Percentiles rank a stretch among this genome's conserved stretches.
Evolutionary conservation across 2,329 filamentous ascomycete genomes (phyloP).

Genomic region (Dryadomyces quercivorus): DNA sequence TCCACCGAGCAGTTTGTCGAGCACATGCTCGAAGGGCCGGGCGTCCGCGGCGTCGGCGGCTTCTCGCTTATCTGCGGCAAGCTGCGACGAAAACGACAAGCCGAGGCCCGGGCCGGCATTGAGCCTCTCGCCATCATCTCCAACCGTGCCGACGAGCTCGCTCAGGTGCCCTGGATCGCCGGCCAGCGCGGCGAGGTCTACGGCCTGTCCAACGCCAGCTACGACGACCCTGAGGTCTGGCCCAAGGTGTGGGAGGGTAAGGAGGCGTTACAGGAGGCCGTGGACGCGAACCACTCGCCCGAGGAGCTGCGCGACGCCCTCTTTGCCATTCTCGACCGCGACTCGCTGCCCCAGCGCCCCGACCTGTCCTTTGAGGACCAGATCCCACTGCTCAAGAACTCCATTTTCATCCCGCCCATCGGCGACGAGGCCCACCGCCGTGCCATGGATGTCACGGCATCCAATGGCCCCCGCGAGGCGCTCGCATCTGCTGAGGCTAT

Average conservation of each 20-base stretch:
- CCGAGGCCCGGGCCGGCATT: constrained; percentile 1
- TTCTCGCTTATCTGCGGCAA: constrained; percentile 57
- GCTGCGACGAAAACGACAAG: constrained; percentile 19
- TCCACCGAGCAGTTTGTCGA: constrained; percentile 37
- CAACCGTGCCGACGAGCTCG: constrained; percentile 41
- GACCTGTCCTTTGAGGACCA: constrained; percentile 39
- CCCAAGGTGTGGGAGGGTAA: constrained; percentile 47
- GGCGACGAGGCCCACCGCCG: constrained; percentile 28
- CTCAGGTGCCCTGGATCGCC: constrained; percentile 46
- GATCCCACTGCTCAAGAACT: constrained; percentile 40
- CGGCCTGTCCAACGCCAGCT: constrained; percentile 52
- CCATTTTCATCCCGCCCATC: constrained; percentile 49
- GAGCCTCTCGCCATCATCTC: constrained; percentile 44
- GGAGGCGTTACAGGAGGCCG: constrained; percentile 27
- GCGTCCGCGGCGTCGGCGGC: constrained; percentile 50
- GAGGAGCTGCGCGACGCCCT: constrained; percentile 37
- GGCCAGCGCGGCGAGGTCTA: constrained; percentile 36
- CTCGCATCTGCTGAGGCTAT: constrained; percentile 22
- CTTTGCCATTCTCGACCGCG: constrained; percentile 41
- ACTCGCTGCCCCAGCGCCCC: constrained; percentile 36
- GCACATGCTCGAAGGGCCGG: constrained; percentile 36
- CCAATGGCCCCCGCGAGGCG: constrained; percentile 19
- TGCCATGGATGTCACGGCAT: constrained; percentile 8
- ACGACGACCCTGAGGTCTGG: constrained; percentile 41
- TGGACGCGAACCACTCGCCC: constrained; percentile 15